Evolutionary conservation across 1,284 basidiomycete genomes (phyloP).

Genomic region (Agroathelia rolfsii): DNA sequence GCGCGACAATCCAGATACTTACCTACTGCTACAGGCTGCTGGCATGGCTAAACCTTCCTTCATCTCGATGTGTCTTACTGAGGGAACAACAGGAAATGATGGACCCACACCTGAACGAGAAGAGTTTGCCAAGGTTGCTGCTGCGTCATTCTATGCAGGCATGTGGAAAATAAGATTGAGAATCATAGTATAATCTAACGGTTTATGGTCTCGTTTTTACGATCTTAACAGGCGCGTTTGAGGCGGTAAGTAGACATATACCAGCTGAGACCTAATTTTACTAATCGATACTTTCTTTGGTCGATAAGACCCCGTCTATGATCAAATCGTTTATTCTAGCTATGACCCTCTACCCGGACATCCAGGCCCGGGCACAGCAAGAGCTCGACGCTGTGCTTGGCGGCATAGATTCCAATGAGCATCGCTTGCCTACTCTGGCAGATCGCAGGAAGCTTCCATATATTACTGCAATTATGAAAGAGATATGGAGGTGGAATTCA

Average conservation of each 20-base stretch:
- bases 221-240: no score
- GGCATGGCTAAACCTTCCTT: slow-evolving; percentile 44
- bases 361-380: slow-evolving; percentile 10
- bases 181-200: no score
- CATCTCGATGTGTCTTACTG: slow-evolving; percentile 38
- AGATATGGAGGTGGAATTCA: slow-evolving; percentile 8
- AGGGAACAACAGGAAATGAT: no score
- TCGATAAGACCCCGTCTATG: not conserved
- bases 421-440: slow-evolving; percentile 5
- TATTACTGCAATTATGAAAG: slow-evolving; percentile 7
- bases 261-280: no score
- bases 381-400: slow-evolving; percentile 10
- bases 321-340: slow-evolving; percentile 15
- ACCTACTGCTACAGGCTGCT: slow-evolving; percentile 30
- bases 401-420: no score
- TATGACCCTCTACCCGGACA: slow-evolving; percentile 16
- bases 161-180: no score
- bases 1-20: no score
- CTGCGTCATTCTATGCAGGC: slow-evolving; percentile 52
- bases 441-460: slow-evolving; percentile 5
- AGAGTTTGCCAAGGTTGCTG: slow-evolving; percentile 47
- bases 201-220: no score
- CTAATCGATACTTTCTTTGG: no score
- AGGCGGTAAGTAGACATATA: no score
- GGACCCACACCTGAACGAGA: slow-evolving; percentile 39